Evolutionary conservation across 371 early-diverging fungal species (phyloP), one percentile per base, ranked within the genome.

Genomic region (Zopfochytrium polystomum): DNA sequence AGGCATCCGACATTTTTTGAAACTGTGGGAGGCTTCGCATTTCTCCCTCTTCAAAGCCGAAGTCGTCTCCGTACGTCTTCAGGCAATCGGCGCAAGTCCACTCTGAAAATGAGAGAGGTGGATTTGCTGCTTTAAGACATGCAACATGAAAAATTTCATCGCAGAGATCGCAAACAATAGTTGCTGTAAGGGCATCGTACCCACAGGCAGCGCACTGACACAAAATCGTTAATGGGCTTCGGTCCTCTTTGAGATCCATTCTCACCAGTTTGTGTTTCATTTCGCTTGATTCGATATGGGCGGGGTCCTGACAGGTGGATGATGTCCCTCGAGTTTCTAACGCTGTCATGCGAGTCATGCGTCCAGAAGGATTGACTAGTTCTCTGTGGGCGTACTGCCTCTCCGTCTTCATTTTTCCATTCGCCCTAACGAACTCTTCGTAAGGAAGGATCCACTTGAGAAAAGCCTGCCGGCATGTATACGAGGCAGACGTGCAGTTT

Each of bases 31-130:
- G 76, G 18, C 82, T 80, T 62, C 91, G 88, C 63, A 85, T 86
- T 25, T 81, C 82, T 0, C 92, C 91, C 64, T 92, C 94, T 64
- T 91, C 93, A 61, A 95, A 97, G 1, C 95, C 98, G 76, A 89
- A 96, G 55, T 93, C 92, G 30, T 82, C 77, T n/a, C 90, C 92
- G 7, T 85, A 82, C 7, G 79, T 76, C 38, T 84, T 78, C 30
- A 95, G 71, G 60, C 95, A 95, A 45, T 86, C 74, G n/a, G 85
- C 67, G 73, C 95, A 95, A 65, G 84, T 90, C 95, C 95, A 95
- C 35, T 91, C 90, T 20, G 80, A 69, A 52, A 81, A 76, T 5
- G 94, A 91, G 13, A 88, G 73, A 22, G 67, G 62, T 1, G 51
- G 68, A 31, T 92, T 71, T 2, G 87, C 84, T 9, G 94, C 93